Base-by-base conservation (phyloP, 208 protist species). In the Balamuthia mandrillaris region DNA sequence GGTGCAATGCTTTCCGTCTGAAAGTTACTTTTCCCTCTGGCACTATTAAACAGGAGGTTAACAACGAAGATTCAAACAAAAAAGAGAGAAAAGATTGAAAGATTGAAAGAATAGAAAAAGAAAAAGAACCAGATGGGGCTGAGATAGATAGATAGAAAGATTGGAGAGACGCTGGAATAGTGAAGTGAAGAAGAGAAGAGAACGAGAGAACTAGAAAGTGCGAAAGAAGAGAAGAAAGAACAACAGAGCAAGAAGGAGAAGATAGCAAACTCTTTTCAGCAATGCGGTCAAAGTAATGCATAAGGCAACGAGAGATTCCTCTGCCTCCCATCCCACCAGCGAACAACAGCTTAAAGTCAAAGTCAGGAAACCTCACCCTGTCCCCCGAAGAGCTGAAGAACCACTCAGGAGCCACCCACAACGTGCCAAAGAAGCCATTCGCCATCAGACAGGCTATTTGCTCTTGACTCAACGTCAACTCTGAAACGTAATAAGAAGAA, bases 21-120 rank as follows among this genome's bases (percentile, higher is more conserved):
- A 88, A 89, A 10, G 83, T 84, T 16, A 90, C 66, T 1, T 41
- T 79, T 9, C 88, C 86, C 33, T 33, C 37, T 21, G 63, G 63
- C 4, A 72, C 63, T 72, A 41, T 24, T 24, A 18, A 14, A 54
- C 14, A 18, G 18, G 14, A 14, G 18, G 47, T 54, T 54, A n/a
- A 18, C 18, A 18, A 10, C 14, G 47, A n/a, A 18, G 10, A 18
- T 52, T 10, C 47, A 18, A 35, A 21, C 21, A 29, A 24, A 35
- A 7, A 6, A 35, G 54, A 24, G 21, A 9, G 21, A 21, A 29
- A 6, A n/a, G 52, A 60, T n/a, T n/a, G n/a, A 29, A 24, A 21
- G 6, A 21, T 61, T 21, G 5, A 29, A 7, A 3, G 3, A 41
- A 33, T 63, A n/a, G n/a, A n/a, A n/a, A n/a, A n/a, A n/a, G n/a